Evolutionary conservation across 305 asterid species (phyloP).

Genomic region (Fraxinus dipetala): DNA sequence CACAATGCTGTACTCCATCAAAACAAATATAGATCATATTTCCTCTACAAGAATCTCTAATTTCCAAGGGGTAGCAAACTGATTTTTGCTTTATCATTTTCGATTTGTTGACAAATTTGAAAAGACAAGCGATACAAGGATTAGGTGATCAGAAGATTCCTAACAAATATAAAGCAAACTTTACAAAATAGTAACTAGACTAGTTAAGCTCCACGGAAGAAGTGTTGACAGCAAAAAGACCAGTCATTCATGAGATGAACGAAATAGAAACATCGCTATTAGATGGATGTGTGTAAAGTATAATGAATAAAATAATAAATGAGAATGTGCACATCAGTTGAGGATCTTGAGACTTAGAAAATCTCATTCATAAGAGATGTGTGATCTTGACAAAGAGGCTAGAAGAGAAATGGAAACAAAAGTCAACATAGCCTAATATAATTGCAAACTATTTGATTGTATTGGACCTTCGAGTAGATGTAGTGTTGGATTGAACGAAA

Average conservation of each 20-base stretch:
- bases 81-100: not conserved
- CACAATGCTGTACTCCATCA: not conserved
- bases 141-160: not conserved
- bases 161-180: not conserved
- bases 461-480: not conserved
- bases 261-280: not conserved
- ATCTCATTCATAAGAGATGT: not conserved
- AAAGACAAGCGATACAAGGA: not conserved
- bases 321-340: not conserved
- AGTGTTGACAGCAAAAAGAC: not conserved
- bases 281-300: not conserved
- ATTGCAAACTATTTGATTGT: not conserved
- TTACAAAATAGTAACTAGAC: not conserved
- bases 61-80: not conserved
- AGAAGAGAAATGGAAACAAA: not conserved
- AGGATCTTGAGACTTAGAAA: not conserved
- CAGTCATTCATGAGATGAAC: not conserved
- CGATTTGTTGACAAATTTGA: not conserved
- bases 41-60: not conserved
- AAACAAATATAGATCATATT: not conserved
- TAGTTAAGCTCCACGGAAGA: not conserved
- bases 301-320: not conserved
- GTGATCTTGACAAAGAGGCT: not conserved
- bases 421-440: not conserved
- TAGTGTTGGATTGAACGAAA: not conserved